phyloP scores from a whole-genome alignment of 176 grass and related monocot genomes.

The Phyllostachys edulis region DNA sequence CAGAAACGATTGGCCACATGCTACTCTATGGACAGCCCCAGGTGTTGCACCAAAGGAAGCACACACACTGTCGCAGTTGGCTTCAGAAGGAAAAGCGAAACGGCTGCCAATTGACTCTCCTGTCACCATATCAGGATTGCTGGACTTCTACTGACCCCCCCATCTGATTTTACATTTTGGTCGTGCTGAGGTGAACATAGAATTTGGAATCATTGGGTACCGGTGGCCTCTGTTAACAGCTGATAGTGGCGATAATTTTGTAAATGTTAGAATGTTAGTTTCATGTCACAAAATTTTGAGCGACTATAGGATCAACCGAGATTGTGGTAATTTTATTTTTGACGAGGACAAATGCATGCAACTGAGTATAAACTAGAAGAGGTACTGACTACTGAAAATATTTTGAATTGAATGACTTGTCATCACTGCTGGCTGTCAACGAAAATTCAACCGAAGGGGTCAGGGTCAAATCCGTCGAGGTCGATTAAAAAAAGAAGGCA shows the following conservation, averaged over 20 bases:
- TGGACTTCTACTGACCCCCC: conserved; percentile 77
- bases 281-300: background rate
- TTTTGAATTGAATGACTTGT: background rate
- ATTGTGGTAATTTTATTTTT: background rate
- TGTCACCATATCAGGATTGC: conserved; percentile 39
- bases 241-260: background rate
- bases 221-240: background rate
- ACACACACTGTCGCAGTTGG: conserved; percentile 60
- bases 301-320: background rate
- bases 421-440: background rate
- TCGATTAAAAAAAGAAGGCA: too few species aligned
- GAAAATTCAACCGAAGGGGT: too few species aligned
- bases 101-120: conserved; percentile 61
- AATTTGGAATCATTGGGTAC: background rate
- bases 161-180: background rate
- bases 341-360: background rate
- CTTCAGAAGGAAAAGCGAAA: conserved; percentile 56
- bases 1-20: conserved; percentile 88
- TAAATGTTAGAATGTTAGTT: conserved; percentile 1
- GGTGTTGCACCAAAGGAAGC: conserved; percentile 69
- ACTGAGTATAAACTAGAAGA: background rate
- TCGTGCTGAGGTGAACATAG: background rate
- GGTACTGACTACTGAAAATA: background rate
- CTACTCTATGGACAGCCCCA: conserved; percentile 78
- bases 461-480: too few species aligned